These are phyloP conservation scores for Fusarium circinatum DNA, from an alignment of 2,329 filamentous ascomycete species.

Conservation along the genomic window DNA sequence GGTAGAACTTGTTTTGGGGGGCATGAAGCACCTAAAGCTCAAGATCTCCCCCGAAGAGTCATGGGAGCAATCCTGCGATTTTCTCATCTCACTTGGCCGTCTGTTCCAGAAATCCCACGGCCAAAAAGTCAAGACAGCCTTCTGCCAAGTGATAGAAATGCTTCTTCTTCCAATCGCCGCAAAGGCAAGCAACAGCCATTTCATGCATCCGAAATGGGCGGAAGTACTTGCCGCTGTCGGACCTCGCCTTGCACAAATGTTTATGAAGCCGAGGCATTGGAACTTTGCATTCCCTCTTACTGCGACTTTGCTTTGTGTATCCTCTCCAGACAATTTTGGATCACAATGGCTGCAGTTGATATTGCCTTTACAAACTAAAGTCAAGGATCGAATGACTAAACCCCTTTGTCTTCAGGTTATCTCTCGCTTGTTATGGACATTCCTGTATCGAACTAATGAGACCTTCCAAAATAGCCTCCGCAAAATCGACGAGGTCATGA, in stretches of 20 bases:
- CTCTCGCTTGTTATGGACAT: constrained; percentile 92
- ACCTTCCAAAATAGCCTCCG: constrained; percentile 72
- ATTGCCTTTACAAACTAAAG: constrained; percentile 78
- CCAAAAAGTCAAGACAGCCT: constrained; percentile 89
- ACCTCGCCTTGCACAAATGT: constrained; percentile 82
- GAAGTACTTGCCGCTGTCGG: constrained; percentile 84
- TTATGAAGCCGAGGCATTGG: constrained; percentile 94
- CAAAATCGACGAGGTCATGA: constrained; percentile 90
- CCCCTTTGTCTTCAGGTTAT: constrained; percentile 88
- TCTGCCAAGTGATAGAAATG: constrained; percentile 90
- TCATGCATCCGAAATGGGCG: constrained; percentile 85
- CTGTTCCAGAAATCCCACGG: constrained; percentile 89
- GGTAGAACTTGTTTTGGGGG: constrained; percentile 86
- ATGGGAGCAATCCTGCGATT: constrained; percentile 90
- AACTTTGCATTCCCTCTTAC: constrained; percentile 87
- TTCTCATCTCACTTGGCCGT: constrained; percentile 82
- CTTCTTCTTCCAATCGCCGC: constrained; percentile 88
- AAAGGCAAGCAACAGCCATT: constrained; percentile 77
- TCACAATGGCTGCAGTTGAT: constrained; percentile 88
- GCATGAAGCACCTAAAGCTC: constrained; percentile 89
- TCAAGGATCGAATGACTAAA: constrained; percentile 84
- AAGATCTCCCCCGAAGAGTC: constrained; percentile 76
- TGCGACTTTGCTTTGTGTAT: constrained; percentile 87
- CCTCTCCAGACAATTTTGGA: constrained; percentile 83
- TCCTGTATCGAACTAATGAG: constrained; percentile 86